A percentile compares a stretch with the other conserved stretches of the same genome.
Conservation (phyloP, 768 basidiomycete species). For the Mycena albidolilacea region DNA sequence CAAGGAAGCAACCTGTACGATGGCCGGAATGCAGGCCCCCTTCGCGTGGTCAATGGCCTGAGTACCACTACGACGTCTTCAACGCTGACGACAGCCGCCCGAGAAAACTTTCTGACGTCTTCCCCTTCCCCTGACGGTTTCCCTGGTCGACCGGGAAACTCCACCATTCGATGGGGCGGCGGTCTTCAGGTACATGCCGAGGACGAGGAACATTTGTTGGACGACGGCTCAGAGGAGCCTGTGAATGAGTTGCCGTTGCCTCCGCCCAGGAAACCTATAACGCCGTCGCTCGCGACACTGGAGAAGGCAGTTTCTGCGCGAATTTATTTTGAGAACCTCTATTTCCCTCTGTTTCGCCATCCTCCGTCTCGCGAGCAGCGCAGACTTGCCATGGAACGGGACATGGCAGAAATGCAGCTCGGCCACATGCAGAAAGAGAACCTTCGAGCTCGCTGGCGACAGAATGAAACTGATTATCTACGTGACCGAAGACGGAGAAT, state of each 20-base stretch:
- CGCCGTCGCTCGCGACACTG: constrained; percentile 90
- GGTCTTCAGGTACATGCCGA: constrained; percentile 79
- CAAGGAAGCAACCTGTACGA: constrained; percentile 55
- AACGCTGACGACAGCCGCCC: constrained; percentile 81
- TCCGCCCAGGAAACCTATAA: constrained; percentile 72
- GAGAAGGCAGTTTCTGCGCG: constrained; percentile 94
- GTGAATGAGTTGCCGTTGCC: constrained; percentile 43
- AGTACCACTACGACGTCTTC: constrained; percentile 80
- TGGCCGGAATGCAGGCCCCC: constrained; percentile 63
- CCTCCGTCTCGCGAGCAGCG: constrained; percentile 90
- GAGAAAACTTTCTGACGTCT: constrained; percentile 72
- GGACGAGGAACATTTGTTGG: constrained; percentile 63
- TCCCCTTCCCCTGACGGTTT: constrained; percentile 65
- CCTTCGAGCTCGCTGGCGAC: constrained; percentile 81
- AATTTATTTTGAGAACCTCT: constrained; percentile 95
- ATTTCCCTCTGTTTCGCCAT: constrained; percentile 89
- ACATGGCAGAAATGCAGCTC: constrained; percentile 84
- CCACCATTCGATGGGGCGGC: constrained; percentile 72
- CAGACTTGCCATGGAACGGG: constrained; percentile 87
- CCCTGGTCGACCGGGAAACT: constrained; percentile 69
- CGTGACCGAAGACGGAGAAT: constrained; percentile 88
- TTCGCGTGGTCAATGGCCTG: constrained; percentile 86
- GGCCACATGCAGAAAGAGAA: constrained; percentile 78
- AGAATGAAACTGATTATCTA: constrained; percentile 93
- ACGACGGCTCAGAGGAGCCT: constrained; percentile 51